Evolutionary conservation across 73 alveolate species (phyloP), one percentile per base, ranked within the genome.

Genomic region (Tetrahymena borealis): DNA sequence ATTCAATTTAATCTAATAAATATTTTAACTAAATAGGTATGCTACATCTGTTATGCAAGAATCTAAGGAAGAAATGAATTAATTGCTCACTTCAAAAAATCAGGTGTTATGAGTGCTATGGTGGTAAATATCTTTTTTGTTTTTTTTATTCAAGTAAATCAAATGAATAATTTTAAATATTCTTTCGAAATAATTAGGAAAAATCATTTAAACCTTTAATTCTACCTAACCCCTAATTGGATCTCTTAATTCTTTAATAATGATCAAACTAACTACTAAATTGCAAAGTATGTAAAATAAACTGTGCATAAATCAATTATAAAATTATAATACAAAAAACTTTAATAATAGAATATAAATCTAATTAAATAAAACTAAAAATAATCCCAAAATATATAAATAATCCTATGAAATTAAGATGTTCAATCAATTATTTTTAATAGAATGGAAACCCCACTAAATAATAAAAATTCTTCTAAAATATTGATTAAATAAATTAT

Each of bases 31-130:
- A 32, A 38, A 43, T 78, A 90, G 60, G 91, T 96, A 12, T 92
- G 98, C 79, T 94, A 91, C 35, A 78, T 95, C 37, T 91, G 96
- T 31, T 95, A 95, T 91, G 98, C 97, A 33, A 95, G 98, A 38
- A 78, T 95, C 18, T 93, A 95, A 85, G 98, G 98, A 2, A 40
- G 85, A 40, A 90, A 94, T 35, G 94, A 79, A 15, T 91, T 95
- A 91, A 90, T 35, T 32, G 91, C 90, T 78, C 97, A 95, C 60
- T 95, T 95, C 90, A 92, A 94, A 39, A 95, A 92, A 32, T 95
- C 97, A n/a, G 90, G 93, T 39, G 94, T 95, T 15, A 94, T 93
- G 90, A 91, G 85, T 10, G 85, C 85, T 20, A 24, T 60, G 28
- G 85, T 60, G 24, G 36, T 78, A 90, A 43, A 41, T 24, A 60